A percentile compares a stretch with the other conserved stretches of the same genome.
Conservation (phyloP, 108 stramenopile genomes). For the Pseudonitzschia pungens region DNA sequence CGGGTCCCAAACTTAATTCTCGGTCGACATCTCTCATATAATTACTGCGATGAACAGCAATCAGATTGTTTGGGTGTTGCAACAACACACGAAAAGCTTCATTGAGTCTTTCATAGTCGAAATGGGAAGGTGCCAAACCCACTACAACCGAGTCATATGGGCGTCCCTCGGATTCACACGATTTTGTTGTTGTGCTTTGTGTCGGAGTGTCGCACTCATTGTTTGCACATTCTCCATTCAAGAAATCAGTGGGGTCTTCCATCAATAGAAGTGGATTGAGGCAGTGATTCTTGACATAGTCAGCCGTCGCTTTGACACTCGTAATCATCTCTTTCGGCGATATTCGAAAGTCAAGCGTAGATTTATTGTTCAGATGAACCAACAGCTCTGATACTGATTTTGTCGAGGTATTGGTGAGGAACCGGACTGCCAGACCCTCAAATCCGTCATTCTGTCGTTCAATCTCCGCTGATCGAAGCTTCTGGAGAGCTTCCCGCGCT, state of each 20-base stretch:
- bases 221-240: not conserved
- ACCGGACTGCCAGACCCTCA: conserved; percentile 28
- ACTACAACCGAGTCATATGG: conserved; percentile 65
- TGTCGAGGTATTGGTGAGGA: conserved; percentile 73
- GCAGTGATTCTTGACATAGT: conserved; percentile 38
- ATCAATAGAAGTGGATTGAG: conserved; percentile 55
- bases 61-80: conserved; percentile 26
- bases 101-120: conserved; percentile 64
- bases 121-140: conserved; percentile 64
- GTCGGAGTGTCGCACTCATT: not conserved
- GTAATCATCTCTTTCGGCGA: conserved; percentile 47
- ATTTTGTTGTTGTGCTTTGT: not conserved
- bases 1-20: conserved; percentile 57
- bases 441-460: not conserved
- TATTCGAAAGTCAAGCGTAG: not conserved
- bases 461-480: conserved; percentile 19
- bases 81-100: conserved; percentile 59
- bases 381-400: conserved; percentile 37
- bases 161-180: no score
- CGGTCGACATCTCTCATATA: conserved; percentile 48
- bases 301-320: conserved; percentile 49
- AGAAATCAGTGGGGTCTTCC: conserved; percentile 59
- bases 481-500: conserved; percentile 48
- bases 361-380: conserved; percentile 38
- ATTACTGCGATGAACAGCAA: conserved; percentile 64